These are phyloP conservation scores for Rubia tinctorum DNA, from an alignment of 305 asterid species.

Conservation along the genomic window DNA sequence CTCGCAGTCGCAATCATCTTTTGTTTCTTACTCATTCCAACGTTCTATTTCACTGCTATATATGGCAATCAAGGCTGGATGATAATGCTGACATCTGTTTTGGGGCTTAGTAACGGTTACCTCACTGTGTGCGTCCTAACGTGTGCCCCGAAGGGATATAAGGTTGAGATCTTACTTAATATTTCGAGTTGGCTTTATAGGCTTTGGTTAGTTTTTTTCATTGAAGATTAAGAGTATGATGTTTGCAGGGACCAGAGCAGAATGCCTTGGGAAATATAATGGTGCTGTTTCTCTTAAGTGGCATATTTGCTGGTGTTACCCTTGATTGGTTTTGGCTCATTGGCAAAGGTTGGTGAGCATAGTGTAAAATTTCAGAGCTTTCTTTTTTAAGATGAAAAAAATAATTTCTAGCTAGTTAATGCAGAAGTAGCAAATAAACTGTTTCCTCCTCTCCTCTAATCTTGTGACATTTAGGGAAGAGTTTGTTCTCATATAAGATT, in stretches of 20 bases:
- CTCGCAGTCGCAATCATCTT: slow-evolving; percentile 17
- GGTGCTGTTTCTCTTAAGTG: slow-evolving; percentile 39
- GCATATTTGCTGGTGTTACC: slow-evolving; percentile 45
- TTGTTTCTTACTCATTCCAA: slow-evolving; percentile 33
- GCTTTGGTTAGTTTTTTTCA: neutral
- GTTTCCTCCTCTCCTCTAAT: too few relatives aligned
- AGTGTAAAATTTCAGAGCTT: too few relatives aligned
- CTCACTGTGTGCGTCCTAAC: slow-evolving; percentile 42
- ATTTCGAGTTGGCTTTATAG: neutral
- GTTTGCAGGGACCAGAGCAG: slow-evolving; percentile 51
- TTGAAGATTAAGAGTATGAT: too few relatives aligned
- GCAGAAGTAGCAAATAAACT: too few relatives aligned
- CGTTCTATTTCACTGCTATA: slow-evolving; percentile 39
- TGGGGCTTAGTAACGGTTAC: slow-evolving; percentile 40
- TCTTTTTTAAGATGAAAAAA: too few relatives aligned
- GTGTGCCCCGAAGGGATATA: slow-evolving; percentile 45
- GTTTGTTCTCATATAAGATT: too few relatives aligned
- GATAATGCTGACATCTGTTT: slow-evolving; percentile 31
- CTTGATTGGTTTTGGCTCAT: slow-evolving; percentile 48
- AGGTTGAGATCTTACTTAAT: slow-evolving; percentile 16
- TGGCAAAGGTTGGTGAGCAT: slow-evolving; percentile 41
- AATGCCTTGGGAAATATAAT: slow-evolving; percentile 43
- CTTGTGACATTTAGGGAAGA: too few relatives aligned
- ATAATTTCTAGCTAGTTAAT: too few relatives aligned
- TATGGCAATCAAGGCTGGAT: slow-evolving; percentile 47